Evolutionary conservation across 2,329 filamentous ascomycete species (phyloP).

Genomic region (Arthrobotrys iridis): DNA sequence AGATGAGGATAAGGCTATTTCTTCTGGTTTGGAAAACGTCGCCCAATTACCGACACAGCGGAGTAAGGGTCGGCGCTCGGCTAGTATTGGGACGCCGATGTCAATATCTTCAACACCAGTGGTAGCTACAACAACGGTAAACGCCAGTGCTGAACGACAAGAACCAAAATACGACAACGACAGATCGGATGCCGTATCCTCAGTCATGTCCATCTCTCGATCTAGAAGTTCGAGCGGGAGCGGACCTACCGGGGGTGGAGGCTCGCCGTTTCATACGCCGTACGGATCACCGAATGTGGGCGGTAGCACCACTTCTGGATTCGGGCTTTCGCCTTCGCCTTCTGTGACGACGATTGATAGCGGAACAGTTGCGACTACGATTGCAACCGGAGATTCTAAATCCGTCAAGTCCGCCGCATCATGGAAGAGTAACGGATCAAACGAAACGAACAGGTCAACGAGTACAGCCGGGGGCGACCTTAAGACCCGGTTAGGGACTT

Average conservation of each 20-base stretch:
- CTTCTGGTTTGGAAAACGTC: constrained; percentile 35
- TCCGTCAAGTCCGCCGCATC: constrained; percentile 17
- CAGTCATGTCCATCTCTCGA: constrained; percentile 43
- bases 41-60: constrained; percentile 50
- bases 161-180: constrained; percentile 50
- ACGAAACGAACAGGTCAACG: constrained; percentile 10
- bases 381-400: constrained; percentile 15
- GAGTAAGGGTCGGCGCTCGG: constrained; percentile 18
- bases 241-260: constrained; percentile 12
- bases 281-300: constrained; percentile 27
- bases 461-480: constrained; percentile 29
- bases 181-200: constrained; percentile 43
- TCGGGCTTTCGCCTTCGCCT: constrained; percentile 28
- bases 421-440: constrained; percentile 15
- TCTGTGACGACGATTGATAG: constrained; percentile 37
- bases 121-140: constrained; percentile 37
- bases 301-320: background rate
- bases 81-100: constrained; percentile 36
- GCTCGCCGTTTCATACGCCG: constrained; percentile 34
- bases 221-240: constrained; percentile 47
- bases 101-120: constrained; percentile 23
- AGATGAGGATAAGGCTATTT: constrained; percentile 46
- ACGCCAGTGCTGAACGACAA: constrained; percentile 45
- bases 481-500: constrained; percentile 29
- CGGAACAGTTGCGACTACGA: constrained; percentile 22